Evolutionary conservation across 352 stramenopile species (phyloP).

Genomic region (Plasmopara viticola): DNA sequence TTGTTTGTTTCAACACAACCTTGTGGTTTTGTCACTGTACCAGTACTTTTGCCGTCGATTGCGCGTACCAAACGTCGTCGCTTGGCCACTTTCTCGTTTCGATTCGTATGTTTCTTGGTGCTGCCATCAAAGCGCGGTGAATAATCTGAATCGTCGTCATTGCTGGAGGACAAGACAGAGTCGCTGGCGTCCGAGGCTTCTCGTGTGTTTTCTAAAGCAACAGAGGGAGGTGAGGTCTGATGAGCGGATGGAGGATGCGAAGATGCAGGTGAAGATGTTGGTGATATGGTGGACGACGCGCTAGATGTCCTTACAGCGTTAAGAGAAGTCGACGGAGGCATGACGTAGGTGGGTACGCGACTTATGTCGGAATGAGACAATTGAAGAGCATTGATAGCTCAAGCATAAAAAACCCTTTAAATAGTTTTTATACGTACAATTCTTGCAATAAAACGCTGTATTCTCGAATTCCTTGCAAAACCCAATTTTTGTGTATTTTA

Average conservation of each 20-base stretch:
- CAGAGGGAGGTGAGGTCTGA: slow-evolving; percentile 12
- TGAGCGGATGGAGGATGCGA: slow-evolving; percentile 6
- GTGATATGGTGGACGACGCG: background rate
- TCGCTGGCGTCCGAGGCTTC: slow-evolving; percentile 12
- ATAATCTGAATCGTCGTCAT: slow-evolving; percentile 35
- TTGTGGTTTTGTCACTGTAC: background rate
- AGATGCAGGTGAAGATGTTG: slow-evolving; percentile 6
- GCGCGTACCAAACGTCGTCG: slow-evolving; percentile 16
- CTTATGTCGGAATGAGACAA: too few species aligned
- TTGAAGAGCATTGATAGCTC: too few species aligned
- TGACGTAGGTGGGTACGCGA: background rate
- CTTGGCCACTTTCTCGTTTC: slow-evolving; percentile 10
- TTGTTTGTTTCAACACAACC: slow-evolving; percentile 9
- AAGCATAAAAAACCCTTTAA: too few species aligned
- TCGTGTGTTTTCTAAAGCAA: background rate
- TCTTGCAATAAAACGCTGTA: too few species aligned
- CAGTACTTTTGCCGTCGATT: slow-evolving; percentile 1
- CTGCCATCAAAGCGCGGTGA: slow-evolving; percentile 6
- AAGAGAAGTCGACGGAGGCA: slow-evolving; percentile 9
- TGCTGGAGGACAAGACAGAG: slow-evolving; percentile 14
- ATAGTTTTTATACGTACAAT: too few species aligned
- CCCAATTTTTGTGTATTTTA: too few species aligned
- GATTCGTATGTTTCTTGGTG: slow-evolving; percentile 7
- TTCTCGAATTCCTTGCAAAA: too few species aligned
- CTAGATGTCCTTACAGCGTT: background rate